Percentiles rank a stretch among this genome's conserved stretches.
phyloP scores from a whole-genome alignment of 1,139 yeast species.

The Taphrina pruni region DNA sequence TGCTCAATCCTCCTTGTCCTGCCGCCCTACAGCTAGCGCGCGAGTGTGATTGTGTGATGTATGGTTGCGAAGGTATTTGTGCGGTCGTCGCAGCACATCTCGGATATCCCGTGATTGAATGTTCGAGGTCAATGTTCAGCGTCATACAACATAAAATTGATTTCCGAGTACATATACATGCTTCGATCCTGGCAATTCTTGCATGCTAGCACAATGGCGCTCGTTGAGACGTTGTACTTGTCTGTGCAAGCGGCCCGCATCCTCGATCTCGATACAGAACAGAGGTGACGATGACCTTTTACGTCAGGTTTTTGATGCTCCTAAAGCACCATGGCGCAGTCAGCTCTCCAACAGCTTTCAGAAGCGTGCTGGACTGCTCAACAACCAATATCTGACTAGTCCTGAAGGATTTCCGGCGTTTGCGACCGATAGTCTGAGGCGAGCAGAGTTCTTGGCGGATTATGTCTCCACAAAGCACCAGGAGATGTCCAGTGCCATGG shows the following conservation, averaged over 20 bases:
- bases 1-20: no score
- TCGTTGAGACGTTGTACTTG: neutral
- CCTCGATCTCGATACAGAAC: neutral
- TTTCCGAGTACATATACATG: no score
- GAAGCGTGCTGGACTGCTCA: slow-evolving; percentile 67
- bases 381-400: slow-evolving; percentile 68
- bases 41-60: slow-evolving; percentile 3
- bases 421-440: slow-evolving; percentile 64
- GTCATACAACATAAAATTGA: no score
- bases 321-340: slow-evolving; percentile 39
- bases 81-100: neutral
- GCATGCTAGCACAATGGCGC: slow-evolving; percentile 21
- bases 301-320: slow-evolving; percentile 46
- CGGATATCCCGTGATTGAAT: neutral
- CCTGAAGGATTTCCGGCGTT: slow-evolving; percentile 76
- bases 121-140: neutral
- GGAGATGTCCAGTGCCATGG: slow-evolving; percentile 61
- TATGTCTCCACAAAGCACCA: slow-evolving; percentile 55
- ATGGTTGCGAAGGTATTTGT: neutral
- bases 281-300: slow-evolving; percentile 44
- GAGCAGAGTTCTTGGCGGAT: slow-evolving; percentile 68
- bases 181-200: neutral
- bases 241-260: neutral
- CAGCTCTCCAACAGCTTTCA: slow-evolving; percentile 3
- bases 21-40: neutral